Conservation (phyloP, 192 early-diverging fungal species). For the Coemansia erecta region DNA sequence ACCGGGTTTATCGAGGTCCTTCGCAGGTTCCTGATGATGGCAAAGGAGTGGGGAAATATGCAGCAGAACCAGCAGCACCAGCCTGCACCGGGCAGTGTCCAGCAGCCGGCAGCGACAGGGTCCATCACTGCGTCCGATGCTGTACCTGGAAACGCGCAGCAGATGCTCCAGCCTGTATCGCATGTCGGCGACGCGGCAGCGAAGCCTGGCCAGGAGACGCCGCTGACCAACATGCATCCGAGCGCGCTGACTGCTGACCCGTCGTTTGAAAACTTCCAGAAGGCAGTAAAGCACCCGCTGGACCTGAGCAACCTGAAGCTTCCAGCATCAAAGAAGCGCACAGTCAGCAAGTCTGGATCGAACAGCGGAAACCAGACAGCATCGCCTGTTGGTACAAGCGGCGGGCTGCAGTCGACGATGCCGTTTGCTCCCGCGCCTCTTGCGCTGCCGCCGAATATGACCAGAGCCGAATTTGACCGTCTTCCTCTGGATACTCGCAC, state of each 20-base stretch:
- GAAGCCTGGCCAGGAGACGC: slow-evolving; percentile 17
- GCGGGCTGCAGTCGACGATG: slow-evolving; percentile 5
- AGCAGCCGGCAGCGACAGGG: too few relatives aligned
- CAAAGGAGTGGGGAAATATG: slow-evolving; percentile 41
- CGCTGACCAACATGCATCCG: slow-evolving; percentile 46
- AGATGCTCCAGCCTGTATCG: background rate
- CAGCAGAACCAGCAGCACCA: slow-evolving; percentile 8
- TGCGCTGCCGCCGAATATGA: slow-evolving; percentile 40
- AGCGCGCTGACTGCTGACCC: slow-evolving; percentile 41
- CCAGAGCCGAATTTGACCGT: slow-evolving; percentile 33
- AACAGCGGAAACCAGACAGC: background rate
- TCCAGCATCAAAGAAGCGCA: slow-evolving; percentile 42
- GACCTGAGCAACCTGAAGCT: slow-evolving; percentile 42
- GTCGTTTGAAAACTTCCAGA: slow-evolving; percentile 41
- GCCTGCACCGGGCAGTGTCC: too few relatives aligned
- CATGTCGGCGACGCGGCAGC: background rate
- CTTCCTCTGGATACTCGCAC: slow-evolving; percentile 28
- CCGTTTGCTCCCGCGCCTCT: slow-evolving; percentile 33
- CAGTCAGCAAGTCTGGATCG: slow-evolving; percentile 8
- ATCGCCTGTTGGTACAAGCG: background rate
- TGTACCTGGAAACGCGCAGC: background rate
- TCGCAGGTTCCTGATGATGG: slow-evolving; percentile 13
- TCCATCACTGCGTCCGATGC: too few relatives aligned
- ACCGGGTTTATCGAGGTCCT: slow-evolving; percentile 8
- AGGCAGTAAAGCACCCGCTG: slow-evolving; percentile 51